A percentile compares a stretch with the other conserved stretches of the same genome.
phyloP scores from a whole-genome alignment of 2,329 filamentous ascomycete genomes.

The Fusarium compactum region DNA sequence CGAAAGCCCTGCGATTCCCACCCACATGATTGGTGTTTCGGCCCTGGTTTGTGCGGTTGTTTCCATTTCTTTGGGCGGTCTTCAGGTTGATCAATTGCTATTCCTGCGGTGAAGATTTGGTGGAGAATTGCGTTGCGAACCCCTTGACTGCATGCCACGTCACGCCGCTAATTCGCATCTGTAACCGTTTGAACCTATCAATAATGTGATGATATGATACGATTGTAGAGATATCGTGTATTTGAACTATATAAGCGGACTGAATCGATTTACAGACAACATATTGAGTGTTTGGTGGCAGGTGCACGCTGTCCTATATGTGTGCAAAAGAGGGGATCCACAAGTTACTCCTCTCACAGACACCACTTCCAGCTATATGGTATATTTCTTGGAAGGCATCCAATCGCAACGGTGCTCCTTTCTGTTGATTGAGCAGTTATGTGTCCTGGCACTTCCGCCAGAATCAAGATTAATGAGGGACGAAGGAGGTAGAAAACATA shows the following conservation, averaged over 20 bases:
- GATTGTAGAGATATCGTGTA: accelerated
- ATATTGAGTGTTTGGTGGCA: not conserved
- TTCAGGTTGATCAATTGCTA: not conserved
- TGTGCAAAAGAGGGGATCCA: not conserved
- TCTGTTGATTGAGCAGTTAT: accelerated
- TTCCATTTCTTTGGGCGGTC: not conserved
- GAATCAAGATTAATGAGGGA: too few species aligned
- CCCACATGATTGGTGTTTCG: not conserved
- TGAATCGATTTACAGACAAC: too few species aligned
- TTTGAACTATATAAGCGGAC: not conserved
- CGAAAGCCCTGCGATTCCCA: not conserved
- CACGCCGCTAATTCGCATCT: not conserved
- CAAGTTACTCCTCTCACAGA: not conserved
- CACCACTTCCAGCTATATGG: not conserved
- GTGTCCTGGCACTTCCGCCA: accelerated
- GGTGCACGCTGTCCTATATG: not conserved
- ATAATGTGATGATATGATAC: not conserved
- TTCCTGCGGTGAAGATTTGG: not conserved
- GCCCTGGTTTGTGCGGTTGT: not conserved
- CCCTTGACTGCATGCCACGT: not conserved
- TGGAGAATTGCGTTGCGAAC: not conserved
- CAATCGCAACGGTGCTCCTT: not conserved
- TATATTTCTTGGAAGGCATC: accelerated
- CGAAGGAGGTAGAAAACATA: too few species aligned
- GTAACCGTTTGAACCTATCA: not conserved